A percentile compares a stretch with the other conserved stretches of the same genome.
Evolutionary conservation across 108 stramenopile species (phyloP).

Genomic region (Discostella pseudostelligera): DNA sequence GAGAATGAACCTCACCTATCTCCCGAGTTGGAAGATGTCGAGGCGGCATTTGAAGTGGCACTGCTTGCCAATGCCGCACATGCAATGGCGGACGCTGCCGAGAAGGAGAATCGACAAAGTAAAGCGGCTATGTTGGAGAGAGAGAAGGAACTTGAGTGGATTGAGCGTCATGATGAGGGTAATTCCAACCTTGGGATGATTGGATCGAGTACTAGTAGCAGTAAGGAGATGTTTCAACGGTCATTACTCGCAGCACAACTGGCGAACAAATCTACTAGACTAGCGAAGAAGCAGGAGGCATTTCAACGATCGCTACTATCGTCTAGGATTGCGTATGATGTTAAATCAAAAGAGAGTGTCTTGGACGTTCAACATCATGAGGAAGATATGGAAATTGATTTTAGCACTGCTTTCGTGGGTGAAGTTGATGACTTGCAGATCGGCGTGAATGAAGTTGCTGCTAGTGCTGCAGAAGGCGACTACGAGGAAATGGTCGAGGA

Average conservation of each 20-base stretch:
- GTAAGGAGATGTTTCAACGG: neutral
- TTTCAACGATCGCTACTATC: constrained; percentile 17
- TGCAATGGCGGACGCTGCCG: constrained; percentile 18
- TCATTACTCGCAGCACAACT: constrained; percentile 9
- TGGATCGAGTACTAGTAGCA: too few relatives aligned
- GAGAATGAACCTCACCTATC: constrained; percentile 29
- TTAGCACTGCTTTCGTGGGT: constrained; percentile 21
- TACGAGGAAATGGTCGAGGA: neutral
- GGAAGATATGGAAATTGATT: constrained; percentile 37
- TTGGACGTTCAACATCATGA: neutral
- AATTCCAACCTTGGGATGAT: neutral
- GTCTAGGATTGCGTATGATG: constrained; percentile 12
- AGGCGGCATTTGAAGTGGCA: constrained; percentile 10
- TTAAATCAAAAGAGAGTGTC: neutral
- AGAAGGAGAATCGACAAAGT: constrained; percentile 22
- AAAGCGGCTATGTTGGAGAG: constrained; percentile 24
- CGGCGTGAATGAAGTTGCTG: constrained; percentile 9
- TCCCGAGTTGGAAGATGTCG: constrained; percentile 23
- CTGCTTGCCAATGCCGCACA: constrained; percentile 9
- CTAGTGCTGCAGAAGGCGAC: neutral
- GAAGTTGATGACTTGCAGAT: constrained; percentile 17
- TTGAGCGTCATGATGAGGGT: constrained; percentile 7
- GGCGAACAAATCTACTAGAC: neutral
- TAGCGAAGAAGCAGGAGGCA: constrained; percentile 11
- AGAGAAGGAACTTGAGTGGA: constrained; percentile 25